Evolutionary conservation across 164 flowering plant species (phyloP).

Genomic region (Platanus orientalis): DNA sequence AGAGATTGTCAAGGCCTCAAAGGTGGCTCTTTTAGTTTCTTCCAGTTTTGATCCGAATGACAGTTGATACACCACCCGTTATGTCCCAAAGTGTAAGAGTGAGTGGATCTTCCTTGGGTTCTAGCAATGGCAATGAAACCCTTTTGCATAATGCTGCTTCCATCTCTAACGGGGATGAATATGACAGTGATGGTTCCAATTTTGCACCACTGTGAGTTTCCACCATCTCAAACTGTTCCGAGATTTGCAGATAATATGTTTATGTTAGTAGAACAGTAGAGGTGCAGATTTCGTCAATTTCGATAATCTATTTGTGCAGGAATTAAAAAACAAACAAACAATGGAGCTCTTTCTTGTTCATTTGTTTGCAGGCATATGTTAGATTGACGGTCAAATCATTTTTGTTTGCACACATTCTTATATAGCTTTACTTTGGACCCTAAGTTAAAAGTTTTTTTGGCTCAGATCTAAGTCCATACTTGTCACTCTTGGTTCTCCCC

Average conservation of each 20-base stretch:
- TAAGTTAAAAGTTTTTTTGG: too few relatives aligned
- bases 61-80: constrained; percentile 38
- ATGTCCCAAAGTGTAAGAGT: constrained; percentile 52
- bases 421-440: too few relatives aligned
- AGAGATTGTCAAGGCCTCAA: neutral
- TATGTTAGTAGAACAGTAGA: neutral
- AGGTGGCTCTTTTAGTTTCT: neutral
- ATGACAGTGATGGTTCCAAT: constrained; percentile 85
- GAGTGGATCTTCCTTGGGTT: constrained; percentile 48
- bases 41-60: constrained; percentile 31
- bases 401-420: too few relatives aligned
- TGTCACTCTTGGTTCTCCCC: too few relatives aligned
- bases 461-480: too few relatives aligned
- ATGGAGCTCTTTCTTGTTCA: too few relatives aligned
- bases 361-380: too few relatives aligned
- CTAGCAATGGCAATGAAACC: constrained; percentile 56
- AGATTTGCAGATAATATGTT: neutral
- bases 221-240: neutral
- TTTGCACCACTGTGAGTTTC: constrained; percentile 75
- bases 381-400: too few relatives aligned
- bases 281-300: neutral
- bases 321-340: too few relatives aligned
- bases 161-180: constrained; percentile 66
- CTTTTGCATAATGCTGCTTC: constrained; percentile 41
- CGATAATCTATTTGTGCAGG: too few relatives aligned